Evolutionary conservation across 2,329 filamentous ascomycete species (phyloP), one percentile per base, ranked within the genome.

Genomic region (Diaporthe ampelina): DNA sequence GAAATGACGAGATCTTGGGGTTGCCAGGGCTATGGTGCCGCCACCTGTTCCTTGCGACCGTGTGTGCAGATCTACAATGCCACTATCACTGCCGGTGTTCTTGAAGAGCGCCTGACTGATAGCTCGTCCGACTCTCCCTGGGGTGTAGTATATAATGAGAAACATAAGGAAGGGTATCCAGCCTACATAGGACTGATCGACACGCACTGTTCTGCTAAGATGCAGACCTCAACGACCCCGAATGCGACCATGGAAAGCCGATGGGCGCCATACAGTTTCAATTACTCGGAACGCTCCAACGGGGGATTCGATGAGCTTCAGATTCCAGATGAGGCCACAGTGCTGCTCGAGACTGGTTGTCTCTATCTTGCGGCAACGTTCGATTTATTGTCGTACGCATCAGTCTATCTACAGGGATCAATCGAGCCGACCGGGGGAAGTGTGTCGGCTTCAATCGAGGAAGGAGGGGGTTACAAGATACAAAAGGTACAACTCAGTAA

Each of bases 101-200:
- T n/a, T n/a, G n/a, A n/a, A n/a, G n/a, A 63, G n/a, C 3, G 19
- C 3, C 37, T 63, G 37, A 9, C 29, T 1, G 37, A 17, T 3
- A 63, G 24, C 37, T 63, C 58, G 1, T 45, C 58, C 9, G 24
- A 45, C 4, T 21, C 17, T 0, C 15, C 15, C 37, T 63, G 58
- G 58, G 37, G 58, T 3, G 21, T 1, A 15, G 2, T 61, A 17
- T 43, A 43, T 43, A 2, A 40, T n/a, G n/a, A n/a, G n/a, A n/a
- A n/a, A n/a, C n/a, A n/a, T 40, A 40, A 4, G 11, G 11, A 24
- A 0, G 2, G 19, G 4, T 10, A 19, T 1, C 1, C 6, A 37
- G 1, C 8, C 43, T 45, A 40, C 8, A 3, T 1, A 17, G 15
- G 24, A 4, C 21, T 61, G 17, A 11, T 61, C 8, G 58, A 61